Base-by-base conservation (phyloP, 768 basidiomycete genomes). In the Podaxis pistillaris region DNA sequence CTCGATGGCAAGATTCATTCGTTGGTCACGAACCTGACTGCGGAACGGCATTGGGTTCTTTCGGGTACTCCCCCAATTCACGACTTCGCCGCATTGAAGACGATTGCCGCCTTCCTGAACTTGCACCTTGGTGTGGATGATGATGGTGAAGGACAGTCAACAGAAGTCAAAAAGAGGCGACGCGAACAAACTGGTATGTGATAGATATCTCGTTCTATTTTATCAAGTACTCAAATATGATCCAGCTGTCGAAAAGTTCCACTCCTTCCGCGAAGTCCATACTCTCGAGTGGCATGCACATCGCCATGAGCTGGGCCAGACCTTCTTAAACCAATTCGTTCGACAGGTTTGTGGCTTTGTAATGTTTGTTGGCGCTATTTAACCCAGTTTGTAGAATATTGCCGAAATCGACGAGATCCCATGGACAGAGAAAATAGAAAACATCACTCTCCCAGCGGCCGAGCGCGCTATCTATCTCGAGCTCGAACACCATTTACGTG, bases 341-440 rank as follows among this genome's bases (percentile, higher is more conserved):
- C 86, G 93, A 67, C 93, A 94, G 84, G 93, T 92, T 64, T 7
- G 38, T 40, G 8, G 7, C 40, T 63, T 59, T 28, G 22, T 24
- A 38, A 15, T 17, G 4, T 11, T 8, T 9, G 15, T 19, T 40
- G 26, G 17, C 52, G 46, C 44, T 33, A 36, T 49, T 56, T 68
- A 67, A 56, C 62, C 68, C 17, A 64, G 41, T 36, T 64, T 26
- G 22, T 11, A 97, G 90, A 97, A 97, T 69, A 87, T 96, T 56
- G 94, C 96, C 8, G 96, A 98, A 76, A 98, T 97, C 60, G 94
- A 95, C 64, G 96, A 98, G 75, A 98, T 98, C 61, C 90, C 91
- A 1, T 93, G 87, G 76, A 82, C 82, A 0, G 83, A 81, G 63
- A 78, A 89, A 60, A 75, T 87, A 30, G 80, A 87, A 66, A 77